These are phyloP conservation scores for Cephalotrichum gorgonifer DNA, from an alignment of 2,329 filamentous ascomycete species.

Conservation along the genomic window DNA sequence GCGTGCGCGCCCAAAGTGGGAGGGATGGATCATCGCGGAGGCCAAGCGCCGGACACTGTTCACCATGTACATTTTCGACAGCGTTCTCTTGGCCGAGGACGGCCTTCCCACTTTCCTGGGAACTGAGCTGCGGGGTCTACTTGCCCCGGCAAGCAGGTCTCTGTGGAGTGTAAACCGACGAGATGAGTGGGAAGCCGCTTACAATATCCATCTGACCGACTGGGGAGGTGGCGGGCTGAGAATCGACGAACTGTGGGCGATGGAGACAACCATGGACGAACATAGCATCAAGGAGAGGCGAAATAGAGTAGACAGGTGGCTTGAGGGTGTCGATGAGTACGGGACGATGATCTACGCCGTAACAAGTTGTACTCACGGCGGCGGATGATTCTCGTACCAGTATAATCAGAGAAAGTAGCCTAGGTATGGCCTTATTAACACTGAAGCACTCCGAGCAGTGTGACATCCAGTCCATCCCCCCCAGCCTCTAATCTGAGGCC, in stretches of 20 bases:
- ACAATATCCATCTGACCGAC: conserved; percentile 27
- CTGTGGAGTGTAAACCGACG: conserved; percentile 31
- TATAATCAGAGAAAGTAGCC: no score
- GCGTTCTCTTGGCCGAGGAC: conserved; percentile 30
- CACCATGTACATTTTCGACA: conserved; percentile 43
- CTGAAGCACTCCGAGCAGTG: no score
- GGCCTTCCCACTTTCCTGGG: conserved; percentile 35
- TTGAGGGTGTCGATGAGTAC: conserved; percentile 40
- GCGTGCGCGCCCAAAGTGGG: conserved; percentile 33
- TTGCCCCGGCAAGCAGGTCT: conserved; percentile 25
- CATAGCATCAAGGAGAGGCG: conserved; percentile 18
- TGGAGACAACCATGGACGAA: conserved; percentile 19
- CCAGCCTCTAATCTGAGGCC: no score
- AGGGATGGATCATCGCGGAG: conserved; percentile 41
- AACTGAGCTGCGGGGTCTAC: conserved; percentile 33
- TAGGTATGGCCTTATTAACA: neutral
- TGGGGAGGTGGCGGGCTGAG: conserved; percentile 29
- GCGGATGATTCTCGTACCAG: conserved; percentile 10
- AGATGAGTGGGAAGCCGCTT: conserved; percentile 29
- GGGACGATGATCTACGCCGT: conserved; percentile 42
- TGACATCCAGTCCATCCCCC: no score
- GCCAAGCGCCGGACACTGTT: conserved; percentile 41
- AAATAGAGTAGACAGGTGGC: conserved; percentile 34
- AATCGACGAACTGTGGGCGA: conserved; percentile 42
- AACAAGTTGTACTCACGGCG: conserved; percentile 31